phyloP scores from a whole-genome alignment of 225 moss, liverwort and hornwort species.

The Bryum argenteum region DNA sequence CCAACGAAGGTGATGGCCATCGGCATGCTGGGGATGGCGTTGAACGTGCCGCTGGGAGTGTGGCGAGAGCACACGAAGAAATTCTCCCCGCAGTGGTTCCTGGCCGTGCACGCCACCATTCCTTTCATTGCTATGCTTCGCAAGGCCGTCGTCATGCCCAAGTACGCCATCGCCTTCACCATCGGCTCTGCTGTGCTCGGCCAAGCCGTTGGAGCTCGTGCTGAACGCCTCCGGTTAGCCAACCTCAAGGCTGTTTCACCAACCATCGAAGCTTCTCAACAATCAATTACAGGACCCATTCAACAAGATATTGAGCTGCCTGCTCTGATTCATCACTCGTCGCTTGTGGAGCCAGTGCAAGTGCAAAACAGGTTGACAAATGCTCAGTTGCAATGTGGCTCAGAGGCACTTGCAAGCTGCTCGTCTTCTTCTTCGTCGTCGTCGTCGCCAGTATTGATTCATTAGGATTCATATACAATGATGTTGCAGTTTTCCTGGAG shows the following conservation, averaged over 20 bases:
- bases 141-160: conserved; percentile 98
- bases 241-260: conserved; percentile 6
- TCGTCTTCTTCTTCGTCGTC: no score
- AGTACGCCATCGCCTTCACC: conserved; percentile 92
- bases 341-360: no score
- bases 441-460: no score
- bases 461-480: no score
- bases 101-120: conserved; percentile 93
- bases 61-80: conserved; percentile 97
- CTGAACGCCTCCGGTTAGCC: conserved; percentile 72
- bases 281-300: no score
- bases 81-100: conserved; percentile 92
- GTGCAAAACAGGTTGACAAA: no score
- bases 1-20: conserved; percentile 93
- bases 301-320: no score
- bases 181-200: conserved; percentile 91
- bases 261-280: background rate
- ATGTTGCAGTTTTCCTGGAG: no score
- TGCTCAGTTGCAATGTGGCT: no score
- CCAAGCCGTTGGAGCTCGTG: conserved; percentile 91
- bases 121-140: conserved; percentile 97
- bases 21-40: conserved; percentile 87
- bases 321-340: no score
- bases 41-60: conserved; percentile 87
- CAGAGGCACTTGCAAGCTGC: no score